These are phyloP conservation scores for Proteromonas lacertae DNA, from an alignment of 352 stramenopile genomes.

Conservation along the genomic window DNA sequence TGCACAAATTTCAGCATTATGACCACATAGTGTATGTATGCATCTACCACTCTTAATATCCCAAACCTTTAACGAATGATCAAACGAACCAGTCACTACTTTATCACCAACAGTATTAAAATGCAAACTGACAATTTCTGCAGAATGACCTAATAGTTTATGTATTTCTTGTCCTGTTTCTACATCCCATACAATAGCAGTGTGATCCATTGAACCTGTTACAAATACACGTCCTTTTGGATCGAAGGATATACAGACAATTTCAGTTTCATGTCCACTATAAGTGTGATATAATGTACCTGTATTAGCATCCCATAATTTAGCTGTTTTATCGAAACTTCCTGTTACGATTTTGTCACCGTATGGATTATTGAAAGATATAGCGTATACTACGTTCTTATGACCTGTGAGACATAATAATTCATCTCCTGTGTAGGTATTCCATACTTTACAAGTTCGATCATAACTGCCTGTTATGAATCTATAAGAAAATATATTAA, in stretches of 20 bases:
- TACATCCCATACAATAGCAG: conserved; percentile 63
- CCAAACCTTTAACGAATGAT: conserved; percentile 60
- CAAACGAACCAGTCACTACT: conserved; percentile 71
- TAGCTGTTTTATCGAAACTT: conserved; percentile 71
- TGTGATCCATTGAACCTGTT: conserved; percentile 42
- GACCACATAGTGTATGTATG: conserved; percentile 53
- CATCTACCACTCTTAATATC: conserved; percentile 23
- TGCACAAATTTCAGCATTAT: conserved; percentile 69
- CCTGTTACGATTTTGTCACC: conserved; percentile 68
- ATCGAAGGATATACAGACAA: conserved; percentile 76
- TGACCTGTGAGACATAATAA: conserved; percentile 60
- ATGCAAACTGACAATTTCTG: conserved; percentile 63
- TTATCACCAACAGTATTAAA: conserved; percentile 58
- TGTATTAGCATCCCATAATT: conserved; percentile 66
- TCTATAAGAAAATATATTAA: too few relatives aligned
- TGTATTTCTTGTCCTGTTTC: conserved; percentile 63
- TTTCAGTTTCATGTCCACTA: conserved; percentile 62
- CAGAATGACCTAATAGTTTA: conserved; percentile 58
- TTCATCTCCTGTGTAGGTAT: conserved; percentile 63
- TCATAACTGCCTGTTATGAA: conserved; percentile 82
- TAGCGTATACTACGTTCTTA: conserved; percentile 70
- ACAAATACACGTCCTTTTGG: conserved; percentile 50
- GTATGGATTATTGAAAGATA: conserved; percentile 83
- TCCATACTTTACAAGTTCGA: conserved; percentile 59
- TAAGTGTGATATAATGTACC: conserved; percentile 68